Evolutionary conservation across 257 asterid genomes (phyloP).

Genomic region (Craterostigma plantagineum): DNA sequence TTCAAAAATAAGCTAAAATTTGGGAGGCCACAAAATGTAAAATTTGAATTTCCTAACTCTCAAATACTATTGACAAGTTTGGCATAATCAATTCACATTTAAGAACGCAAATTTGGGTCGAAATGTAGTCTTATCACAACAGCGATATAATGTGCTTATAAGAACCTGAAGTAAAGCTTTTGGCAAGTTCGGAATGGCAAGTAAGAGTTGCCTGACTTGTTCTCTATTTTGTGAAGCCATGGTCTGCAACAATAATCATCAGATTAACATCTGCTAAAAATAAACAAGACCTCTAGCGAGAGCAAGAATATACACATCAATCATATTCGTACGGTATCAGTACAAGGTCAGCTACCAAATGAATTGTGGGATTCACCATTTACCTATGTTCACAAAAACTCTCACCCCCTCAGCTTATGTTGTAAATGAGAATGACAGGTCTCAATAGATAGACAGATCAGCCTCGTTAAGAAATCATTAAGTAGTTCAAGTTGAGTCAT

Average conservation of each 20-base stretch:
- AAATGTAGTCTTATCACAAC: conserved; percentile 7
- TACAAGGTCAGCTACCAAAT: conserved; percentile 1
- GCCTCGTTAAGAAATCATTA: neutral
- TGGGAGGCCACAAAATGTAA: no score
- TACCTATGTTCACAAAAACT: neutral
- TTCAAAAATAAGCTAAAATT: no score
- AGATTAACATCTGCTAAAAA: conserved; percentile 8
- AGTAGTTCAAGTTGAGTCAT: conserved; percentile 3
- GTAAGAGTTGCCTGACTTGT: conserved; percentile 53
- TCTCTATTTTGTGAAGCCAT: conserved; percentile 75
- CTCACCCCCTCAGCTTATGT: neutral
- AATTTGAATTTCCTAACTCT: no score
- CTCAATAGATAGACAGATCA: neutral
- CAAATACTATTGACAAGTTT: no score
- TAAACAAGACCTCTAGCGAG: no score
- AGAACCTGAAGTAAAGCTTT: conserved; percentile 84
- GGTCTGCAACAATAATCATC: conserved; percentile 26
- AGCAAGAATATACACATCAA: no score
- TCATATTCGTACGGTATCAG: no score
- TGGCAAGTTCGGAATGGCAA: conserved; percentile 47
- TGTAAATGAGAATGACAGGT: no score
- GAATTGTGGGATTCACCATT: neutral
- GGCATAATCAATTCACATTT: no score
- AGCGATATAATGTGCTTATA: conserved; percentile 4
- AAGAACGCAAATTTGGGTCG: no score